Conservation (phyloP, 768 basidiomycete genomes). For the Amanita rubescens region DNA sequence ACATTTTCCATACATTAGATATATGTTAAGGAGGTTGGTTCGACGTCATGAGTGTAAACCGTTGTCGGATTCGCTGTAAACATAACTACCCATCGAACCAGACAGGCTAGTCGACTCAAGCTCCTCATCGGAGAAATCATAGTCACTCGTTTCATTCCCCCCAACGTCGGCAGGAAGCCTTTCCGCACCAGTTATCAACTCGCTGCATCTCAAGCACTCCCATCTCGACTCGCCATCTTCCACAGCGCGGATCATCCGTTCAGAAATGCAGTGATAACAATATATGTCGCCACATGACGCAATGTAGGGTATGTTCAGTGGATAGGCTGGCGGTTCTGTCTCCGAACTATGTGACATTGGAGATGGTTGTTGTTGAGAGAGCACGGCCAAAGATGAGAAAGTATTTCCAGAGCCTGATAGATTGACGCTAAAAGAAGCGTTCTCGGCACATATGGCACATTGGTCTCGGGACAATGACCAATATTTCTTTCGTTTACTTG, state of each 20-base stretch:
- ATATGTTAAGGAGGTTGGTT: background rate
- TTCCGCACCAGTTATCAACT: slow-evolving; percentile 55
- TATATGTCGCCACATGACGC: slow-evolving; percentile 82
- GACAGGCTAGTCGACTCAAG: slow-evolving; percentile 46
- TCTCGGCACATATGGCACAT: slow-evolving; percentile 88
- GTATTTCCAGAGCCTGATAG: slow-evolving; percentile 45
- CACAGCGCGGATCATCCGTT: slow-evolving; percentile 66
- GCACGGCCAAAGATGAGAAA: slow-evolving; percentile 31
- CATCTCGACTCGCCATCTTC: slow-evolving; percentile 58
- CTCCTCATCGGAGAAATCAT: slow-evolving; percentile 49
- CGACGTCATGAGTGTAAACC: slow-evolving; percentile 1
- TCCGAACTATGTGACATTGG: slow-evolving; percentile 20
- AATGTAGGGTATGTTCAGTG: slow-evolving; percentile 76
- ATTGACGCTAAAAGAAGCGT: slow-evolving; percentile 54
- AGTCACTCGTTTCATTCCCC: slow-evolving; percentile 42
- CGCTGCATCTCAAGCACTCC: slow-evolving; percentile 80
- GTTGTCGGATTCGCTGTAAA: slow-evolving; percentile 29
- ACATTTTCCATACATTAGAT: background rate
- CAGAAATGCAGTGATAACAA: slow-evolving; percentile 91
- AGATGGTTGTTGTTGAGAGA: slow-evolving; percentile 13
- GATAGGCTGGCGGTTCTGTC: slow-evolving; percentile 45
- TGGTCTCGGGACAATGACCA: slow-evolving; percentile 62
- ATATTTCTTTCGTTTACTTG: slow-evolving; percentile 48
- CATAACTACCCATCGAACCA: slow-evolving; percentile 44
- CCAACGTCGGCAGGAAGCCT: slow-evolving; percentile 44